Evolutionary conservation across 495 filamentous ascomycete species (phyloP), one percentile per base, ranked within the genome.

Genomic region (Ascobolus immersus): DNA sequence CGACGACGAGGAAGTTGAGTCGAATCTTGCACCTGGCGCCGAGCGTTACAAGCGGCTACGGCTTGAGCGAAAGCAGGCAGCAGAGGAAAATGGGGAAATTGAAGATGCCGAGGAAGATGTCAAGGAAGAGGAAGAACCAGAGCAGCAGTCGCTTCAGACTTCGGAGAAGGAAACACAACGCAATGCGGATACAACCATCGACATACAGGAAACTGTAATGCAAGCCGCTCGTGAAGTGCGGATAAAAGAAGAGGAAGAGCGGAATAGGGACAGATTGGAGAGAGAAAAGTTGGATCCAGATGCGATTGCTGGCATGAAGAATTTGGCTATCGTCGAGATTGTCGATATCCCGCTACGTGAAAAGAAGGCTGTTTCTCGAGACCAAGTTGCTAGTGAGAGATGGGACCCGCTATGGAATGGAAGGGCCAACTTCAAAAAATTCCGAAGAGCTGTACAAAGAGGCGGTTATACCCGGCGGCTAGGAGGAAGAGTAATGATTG

Each of bases 381-480:
- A 59, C 27, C n/a, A n/a, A n/a, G n/a, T n/a, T n/a, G n/a, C n/a
- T n/a, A 60, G 61, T 34, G 62, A 65, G 7, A 64, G 80, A 15
- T 93, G 89, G 86, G 69, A 93, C 44, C 71, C 79, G 2, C 58
- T 61, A 22, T 96, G 89, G 89, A 91, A 93, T 47, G 86, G 89
- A 0, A 66, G 84, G 4, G 89, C 80, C 54, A 94, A 96, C 43
- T 96, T 93, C 59, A 96, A 96, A 52, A 72, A 66, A 41, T 96
- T 96, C 42, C 64, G 68, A 3, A 65, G 68, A 36, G 64, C 66
- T 29, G 69, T 64, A 2, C 67, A 62, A 2, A 59, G 59, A 1
- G 53, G 60, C 4, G 42, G 38, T 13, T 50, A 43, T 37, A 45
- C 44, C 47, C 62, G 45, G 29, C 56, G 41, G 41, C 62, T 39